Base-by-base conservation (phyloP, 441 rosid genomes). In the Flueggea neowawraea region DNA sequence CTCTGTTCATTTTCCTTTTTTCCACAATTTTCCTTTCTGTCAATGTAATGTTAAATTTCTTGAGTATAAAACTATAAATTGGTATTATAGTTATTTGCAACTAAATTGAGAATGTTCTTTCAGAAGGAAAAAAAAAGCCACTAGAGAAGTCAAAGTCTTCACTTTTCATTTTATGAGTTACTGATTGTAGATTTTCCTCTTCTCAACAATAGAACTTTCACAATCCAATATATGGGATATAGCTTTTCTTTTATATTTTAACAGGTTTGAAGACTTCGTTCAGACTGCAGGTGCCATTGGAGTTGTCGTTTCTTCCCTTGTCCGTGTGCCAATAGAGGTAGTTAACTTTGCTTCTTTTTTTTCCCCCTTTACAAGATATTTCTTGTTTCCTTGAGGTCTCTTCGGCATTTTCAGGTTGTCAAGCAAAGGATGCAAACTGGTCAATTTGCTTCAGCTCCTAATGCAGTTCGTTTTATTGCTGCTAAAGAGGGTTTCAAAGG, bases 301-400 rank as follows among this genome's bases (percentile, higher is more conserved):
- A 63, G 99, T 98, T 67, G 54, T 89, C 73, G 95, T 94, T 69
- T 97, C 99, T 72, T 91, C 99, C 68, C 79, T 95, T 33, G 87
- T 95, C 47, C 95, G 96, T 75, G 98, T 95, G 56, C 98, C 99
- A 54, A 95, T 97, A 1, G 98, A 95, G 93, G 99, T 91, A 60
- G 53, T 60, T 22, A 22, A 22, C 2, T 64, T 43, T 43, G 12
- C 57, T 62, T 56, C 39, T 17, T 41, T 14, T 63, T 4, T 52
- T 54, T 50, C 17, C 16, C 65, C 28, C 28, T n/a, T n/a, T n/a
- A n/a, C n/a, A n/a, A n/a, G 44, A 43, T 7, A 15, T 39, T 52
- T 31, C 6, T 17, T 39, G 6, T 45, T 73, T 36, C 3, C 6
- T 54, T 31, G 49, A 53, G 28, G 47, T 33, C 11, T 7, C 51